Conservation (phyloP, 2,329 filamentous ascomycete species). For the Chaetothyriales sp. region DNA sequence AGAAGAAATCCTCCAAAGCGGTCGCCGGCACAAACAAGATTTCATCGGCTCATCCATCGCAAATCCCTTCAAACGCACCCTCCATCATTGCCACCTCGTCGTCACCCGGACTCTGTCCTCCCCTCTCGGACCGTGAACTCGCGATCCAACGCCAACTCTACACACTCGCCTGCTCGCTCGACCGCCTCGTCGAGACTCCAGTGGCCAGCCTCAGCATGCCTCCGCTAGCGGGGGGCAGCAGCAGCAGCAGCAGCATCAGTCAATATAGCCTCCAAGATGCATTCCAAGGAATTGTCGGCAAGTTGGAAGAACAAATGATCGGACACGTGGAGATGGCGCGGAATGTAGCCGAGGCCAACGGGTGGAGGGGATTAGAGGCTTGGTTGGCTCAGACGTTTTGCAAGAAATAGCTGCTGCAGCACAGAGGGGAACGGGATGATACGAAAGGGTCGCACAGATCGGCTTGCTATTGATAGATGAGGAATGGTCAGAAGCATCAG, state of each 20-base stretch:
- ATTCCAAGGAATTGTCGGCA: conserved; percentile 6
- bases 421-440: neutral
- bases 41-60: neutral
- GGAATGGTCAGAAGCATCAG: too few species aligned
- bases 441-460: neutral
- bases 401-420: neutral
- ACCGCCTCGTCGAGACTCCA: neutral
- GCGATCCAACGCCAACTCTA: neutral
- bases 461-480: too few species aligned
- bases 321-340: conserved; percentile 10
- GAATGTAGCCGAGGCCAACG: conserved; percentile 7
- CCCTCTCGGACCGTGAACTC: neutral
- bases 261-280: conserved; percentile 1
- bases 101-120: neutral
- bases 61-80: neutral
- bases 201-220: neutral
- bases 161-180: neutral
- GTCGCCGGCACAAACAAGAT: neutral
- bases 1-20: neutral
- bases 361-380: conserved; percentile 6
- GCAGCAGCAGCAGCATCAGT: neutral
- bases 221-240: neutral
- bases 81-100: neutral
- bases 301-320: conserved; percentile 7
- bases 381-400: conserved; percentile 9